Base-by-base conservation (phyloP, 371 early-diverging fungal genomes). In the Mucor indicus region DNA sequence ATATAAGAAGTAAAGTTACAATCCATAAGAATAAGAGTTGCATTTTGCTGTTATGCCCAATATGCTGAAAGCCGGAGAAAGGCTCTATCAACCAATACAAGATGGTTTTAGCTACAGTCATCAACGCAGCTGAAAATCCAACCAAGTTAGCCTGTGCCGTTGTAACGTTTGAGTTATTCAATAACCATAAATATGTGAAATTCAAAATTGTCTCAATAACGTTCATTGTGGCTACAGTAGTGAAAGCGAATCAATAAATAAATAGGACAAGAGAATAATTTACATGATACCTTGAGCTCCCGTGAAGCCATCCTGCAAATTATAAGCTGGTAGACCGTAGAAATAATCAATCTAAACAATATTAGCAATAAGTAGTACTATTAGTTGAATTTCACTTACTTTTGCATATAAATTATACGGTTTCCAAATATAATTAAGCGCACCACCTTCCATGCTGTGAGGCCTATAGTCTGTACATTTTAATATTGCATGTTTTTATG, bases 371-470 rank as follows among this genome's bases (percentile, higher is more conserved):
- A n/a, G n/a, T 27, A 27, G 29, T 6, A 27, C 37, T 42, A 12
- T 20, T 29, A 24, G 24, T 15, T 19, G 7, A 32, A 21, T 30
- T 37, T 16, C 30, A 4, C 20, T 23, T 57, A 66, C 72, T 55
- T 48, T 62, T 20, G 44, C 67, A 49, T 69, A 66, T 12, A 69
- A 25, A 25, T 61, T 66, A 35, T 72, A 72, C 11, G 69, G 69
- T 36, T 45, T 48, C 67, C 66, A 69, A 24, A 72, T n/a, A 27
- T 51, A 53, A 38, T 60, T 58, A 23, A 53, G 57, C 9, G 48
- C 41, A 2, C 69, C 69, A n/a, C 64, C 67, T 46, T 57, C 57
- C 68, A 72, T 68, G 29, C 60, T 64, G 30, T 57, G 53, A 13
- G 72, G 72, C 32, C 71, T 70, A 39, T 33, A 13, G 4, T n/a